Evolutionary conservation across 31 red algal genomes (phyloP).

Genomic region (Odonthalia washingtoniensis): DNA sequence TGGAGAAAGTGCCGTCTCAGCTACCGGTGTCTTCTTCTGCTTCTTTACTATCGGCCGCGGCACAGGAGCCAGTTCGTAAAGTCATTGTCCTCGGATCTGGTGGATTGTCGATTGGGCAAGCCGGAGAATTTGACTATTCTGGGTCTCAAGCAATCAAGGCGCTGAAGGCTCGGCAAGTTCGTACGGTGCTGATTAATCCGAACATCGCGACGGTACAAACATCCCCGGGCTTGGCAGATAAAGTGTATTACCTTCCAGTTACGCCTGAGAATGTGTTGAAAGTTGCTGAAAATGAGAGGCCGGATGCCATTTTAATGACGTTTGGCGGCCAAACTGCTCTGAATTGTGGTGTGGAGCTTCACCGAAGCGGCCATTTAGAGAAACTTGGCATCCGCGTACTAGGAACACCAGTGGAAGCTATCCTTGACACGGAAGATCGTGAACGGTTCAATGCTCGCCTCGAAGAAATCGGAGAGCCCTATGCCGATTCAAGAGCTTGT

Average conservation of each 20-base stretch:
- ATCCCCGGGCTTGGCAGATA: constrained; percentile 89
- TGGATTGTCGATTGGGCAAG: constrained; percentile 95
- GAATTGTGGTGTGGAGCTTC: constrained; percentile 91
- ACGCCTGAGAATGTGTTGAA: constrained; percentile 91
- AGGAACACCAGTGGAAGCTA: constrained; percentile 88
- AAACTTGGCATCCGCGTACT: constrained; percentile 80
- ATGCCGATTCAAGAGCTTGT: constrained; percentile 73
- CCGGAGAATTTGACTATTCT: constrained; percentile 99
- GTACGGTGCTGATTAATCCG: constrained; percentile 97
- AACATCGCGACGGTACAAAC: constrained; percentile 99
- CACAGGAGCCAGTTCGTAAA: constrained; percentile 61
- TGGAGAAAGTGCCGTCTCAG: constrained; percentile 4
- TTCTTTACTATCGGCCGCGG: background rate
- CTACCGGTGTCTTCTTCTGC: background rate
- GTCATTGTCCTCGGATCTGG: constrained; percentile 95
- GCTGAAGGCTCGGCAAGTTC: constrained; percentile 74
- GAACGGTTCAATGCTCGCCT: constrained; percentile 90
- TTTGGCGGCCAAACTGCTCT: constrained; percentile 99
- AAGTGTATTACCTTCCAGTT: constrained; percentile 97
- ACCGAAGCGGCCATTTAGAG: constrained; percentile 77
- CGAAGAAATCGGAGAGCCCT: constrained; percentile 89
- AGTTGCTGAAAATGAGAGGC: constrained; percentile 91
- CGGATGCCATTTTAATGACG: constrained; percentile 93
- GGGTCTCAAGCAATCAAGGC: constrained; percentile 97
- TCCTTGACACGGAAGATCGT: constrained; percentile 97